Evolutionary conservation across 169 alveolate species (phyloP).

Genomic region (Plasmodium gonderi): DNA sequence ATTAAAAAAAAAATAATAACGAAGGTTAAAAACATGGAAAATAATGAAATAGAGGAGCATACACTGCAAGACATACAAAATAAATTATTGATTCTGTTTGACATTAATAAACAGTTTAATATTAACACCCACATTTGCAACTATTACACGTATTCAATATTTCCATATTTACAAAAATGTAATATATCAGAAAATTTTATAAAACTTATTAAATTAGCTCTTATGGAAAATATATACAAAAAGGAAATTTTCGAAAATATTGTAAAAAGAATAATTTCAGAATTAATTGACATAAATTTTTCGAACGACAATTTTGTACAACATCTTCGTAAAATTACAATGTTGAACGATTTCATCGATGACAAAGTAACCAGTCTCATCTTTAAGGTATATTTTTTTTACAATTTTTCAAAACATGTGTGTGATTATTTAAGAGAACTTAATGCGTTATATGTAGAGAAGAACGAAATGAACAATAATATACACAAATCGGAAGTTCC

Average conservation of each 20-base stretch:
- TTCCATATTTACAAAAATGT: slow-evolving; percentile 7
- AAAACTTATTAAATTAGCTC: slow-evolving; percentile 35
- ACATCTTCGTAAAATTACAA: slow-evolving; percentile 13
- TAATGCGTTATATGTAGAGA: neutral
- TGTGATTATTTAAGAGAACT: slow-evolving; percentile 53
- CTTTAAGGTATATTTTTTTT: slow-evolving; percentile 57
- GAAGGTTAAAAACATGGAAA: slow-evolving; percentile 5
- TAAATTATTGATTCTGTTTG: slow-evolving; percentile 42
- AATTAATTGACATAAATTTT: slow-evolving; percentile 22
- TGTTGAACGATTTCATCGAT: slow-evolving; percentile 37
- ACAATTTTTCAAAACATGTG: slow-evolving; percentile 34
- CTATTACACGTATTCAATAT: slow-evolving; percentile 15
- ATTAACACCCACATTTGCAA: slow-evolving; percentile 9
- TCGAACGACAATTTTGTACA: neutral
- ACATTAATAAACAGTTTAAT: slow-evolving; percentile 57
- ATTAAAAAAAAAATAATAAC: slow-evolving; percentile 29
- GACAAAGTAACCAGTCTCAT: slow-evolving; percentile 26
- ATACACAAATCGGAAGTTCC: neutral
- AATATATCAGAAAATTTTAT: slow-evolving; percentile 26
- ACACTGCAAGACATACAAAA: slow-evolving; percentile 13
- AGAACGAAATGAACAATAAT: neutral
- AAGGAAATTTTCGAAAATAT: slow-evolving; percentile 49
- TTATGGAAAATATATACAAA: slow-evolving; percentile 51
- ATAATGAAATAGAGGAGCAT: neutral
- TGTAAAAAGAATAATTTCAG: slow-evolving; percentile 32